phyloP scores from a whole-genome alignment of 1,139 yeast genomes.

The Hansenula sp. region DNA sequence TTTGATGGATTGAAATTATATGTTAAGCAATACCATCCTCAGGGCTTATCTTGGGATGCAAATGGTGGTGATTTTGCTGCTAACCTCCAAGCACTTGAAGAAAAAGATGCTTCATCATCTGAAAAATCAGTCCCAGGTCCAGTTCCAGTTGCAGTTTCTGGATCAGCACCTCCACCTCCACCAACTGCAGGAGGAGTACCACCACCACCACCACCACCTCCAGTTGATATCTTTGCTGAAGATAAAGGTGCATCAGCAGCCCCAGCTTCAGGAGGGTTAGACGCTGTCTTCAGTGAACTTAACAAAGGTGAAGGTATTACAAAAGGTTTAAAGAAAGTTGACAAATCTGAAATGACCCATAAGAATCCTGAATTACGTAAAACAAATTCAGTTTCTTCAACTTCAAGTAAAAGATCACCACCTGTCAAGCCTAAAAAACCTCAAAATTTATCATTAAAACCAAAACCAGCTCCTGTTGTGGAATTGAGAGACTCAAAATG shows the following conservation, averaged over 20 bases:
- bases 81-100: conserved; percentile 34
- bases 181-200: conserved; percentile 27
- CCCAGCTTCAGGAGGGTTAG: conserved; percentile 52
- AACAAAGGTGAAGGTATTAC: conserved; percentile 85
- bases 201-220: conserved; percentile 76
- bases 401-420: conserved; percentile 38
- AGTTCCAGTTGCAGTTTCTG: conserved; percentile 27
- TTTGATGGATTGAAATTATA: conserved; percentile 68
- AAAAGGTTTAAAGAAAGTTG: conserved; percentile 84
- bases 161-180: conserved; percentile 39
- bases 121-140: conserved; percentile 27
- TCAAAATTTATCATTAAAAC: conserved; percentile 43
- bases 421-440: conserved; percentile 71
- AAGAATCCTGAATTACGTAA: conserved; percentile 82
- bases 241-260: conserved; percentile 28
- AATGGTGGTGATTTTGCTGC: conserved; percentile 46
- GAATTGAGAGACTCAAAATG: conserved; percentile 86
- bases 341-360: conserved; percentile 90
- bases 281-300: conserved; percentile 88
- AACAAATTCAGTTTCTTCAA: conserved; percentile 27
- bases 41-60: conserved; percentile 78
- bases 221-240: conserved; percentile 59
- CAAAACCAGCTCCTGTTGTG: conserved; percentile 65
- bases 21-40: conserved; percentile 71
- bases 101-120: conserved; percentile 17